Evolutionary conservation across 106 monocot species (phyloP).

Genomic region (Gastrodia elata): DNA sequence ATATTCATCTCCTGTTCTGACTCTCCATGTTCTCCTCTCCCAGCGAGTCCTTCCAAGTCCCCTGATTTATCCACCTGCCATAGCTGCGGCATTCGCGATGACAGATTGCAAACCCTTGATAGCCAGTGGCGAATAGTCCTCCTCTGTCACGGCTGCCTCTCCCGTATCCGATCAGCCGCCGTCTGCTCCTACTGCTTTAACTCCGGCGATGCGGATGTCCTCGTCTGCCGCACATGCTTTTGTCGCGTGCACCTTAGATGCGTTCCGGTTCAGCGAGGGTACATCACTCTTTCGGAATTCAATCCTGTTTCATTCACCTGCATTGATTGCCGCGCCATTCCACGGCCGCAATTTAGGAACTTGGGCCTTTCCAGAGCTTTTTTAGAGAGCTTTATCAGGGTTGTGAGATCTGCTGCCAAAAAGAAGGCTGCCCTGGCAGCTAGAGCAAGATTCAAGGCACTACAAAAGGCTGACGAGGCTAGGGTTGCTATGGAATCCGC

Average conservation of each 20-base stretch:
- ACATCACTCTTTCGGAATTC: conserved; percentile 15
- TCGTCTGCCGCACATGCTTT: conserved; percentile 19
- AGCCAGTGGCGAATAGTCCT: conserved; percentile 38
- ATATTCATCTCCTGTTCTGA: background rate
- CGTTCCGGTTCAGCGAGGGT: conserved; percentile 25
- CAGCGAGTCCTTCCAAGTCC: background rate
- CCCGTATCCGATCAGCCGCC: conserved; percentile 10
- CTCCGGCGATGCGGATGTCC: background rate
- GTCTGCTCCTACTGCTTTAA: conserved; percentile 39
- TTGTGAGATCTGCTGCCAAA: conserved; percentile 4
- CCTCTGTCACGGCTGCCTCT: conserved; percentile 25
- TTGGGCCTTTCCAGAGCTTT: background rate
- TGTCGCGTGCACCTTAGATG: conserved; percentile 28
- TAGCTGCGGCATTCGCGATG: conserved; percentile 16
- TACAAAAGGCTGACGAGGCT: conserved; percentile 17
- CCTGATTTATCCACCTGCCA: conserved; percentile 19
- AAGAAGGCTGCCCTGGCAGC: conserved; percentile 14
- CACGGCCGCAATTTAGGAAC: conserved; percentile 3
- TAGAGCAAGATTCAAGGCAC: conserved; percentile 14
- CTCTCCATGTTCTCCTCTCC: conserved; percentile 9
- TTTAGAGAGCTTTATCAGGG: conserved; percentile 13
- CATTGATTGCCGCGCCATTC: conserved; percentile 36
- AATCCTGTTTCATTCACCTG: conserved; percentile 20
- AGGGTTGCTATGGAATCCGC: conserved; percentile 19
- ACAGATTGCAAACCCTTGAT: conserved; percentile 9